A percentile compares a stretch with the other conserved stretches of the same genome.
These are phyloP conservation scores for Sporopachydermia quercuum DNA, from an alignment of 805 yeast genomes.

Conservation along the genomic window DNA sequence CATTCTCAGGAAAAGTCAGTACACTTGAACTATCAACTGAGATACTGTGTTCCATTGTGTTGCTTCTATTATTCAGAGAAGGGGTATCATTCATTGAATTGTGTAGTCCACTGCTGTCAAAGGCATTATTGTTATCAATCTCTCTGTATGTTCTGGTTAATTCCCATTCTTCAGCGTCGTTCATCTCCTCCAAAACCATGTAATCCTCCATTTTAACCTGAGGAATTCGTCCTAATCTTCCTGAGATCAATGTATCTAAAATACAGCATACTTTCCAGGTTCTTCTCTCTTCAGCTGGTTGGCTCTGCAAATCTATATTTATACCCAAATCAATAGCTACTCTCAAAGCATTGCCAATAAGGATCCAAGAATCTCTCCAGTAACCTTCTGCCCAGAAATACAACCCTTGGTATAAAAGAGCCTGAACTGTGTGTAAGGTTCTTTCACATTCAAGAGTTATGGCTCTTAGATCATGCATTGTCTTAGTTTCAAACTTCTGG, in stretches of 20 bases:
- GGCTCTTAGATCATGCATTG: background rate
- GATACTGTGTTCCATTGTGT: background rate
- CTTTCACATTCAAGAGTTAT: background rate
- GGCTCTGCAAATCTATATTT: background rate
- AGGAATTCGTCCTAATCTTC: background rate
- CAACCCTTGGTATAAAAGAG: slow-evolving; percentile 1
- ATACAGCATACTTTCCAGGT: slow-evolving; percentile 1
- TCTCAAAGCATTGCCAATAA: background rate
- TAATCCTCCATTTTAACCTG: background rate
- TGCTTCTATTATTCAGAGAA: too few species aligned
- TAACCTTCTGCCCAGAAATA: background rate
- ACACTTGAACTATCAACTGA: background rate
- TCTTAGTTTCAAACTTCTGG: slow-evolving; percentile 1
- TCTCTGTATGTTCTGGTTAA: too few species aligned
- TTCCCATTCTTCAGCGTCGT: slow-evolving; percentile 1
- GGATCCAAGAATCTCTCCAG: slow-evolving; percentile 1
- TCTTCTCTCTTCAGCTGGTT: background rate
- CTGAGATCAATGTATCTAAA: background rate
- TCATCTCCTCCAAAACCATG: background rate
- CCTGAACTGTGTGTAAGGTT: background rate
- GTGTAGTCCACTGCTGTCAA: background rate
- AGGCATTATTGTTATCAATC: background rate
- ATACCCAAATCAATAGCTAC: background rate
- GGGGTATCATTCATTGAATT: too few species aligned
- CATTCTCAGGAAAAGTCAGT: too few species aligned